Conservation (phyloP, 140 eudicot genomes). For the Stevia rebaudiana region DNA sequence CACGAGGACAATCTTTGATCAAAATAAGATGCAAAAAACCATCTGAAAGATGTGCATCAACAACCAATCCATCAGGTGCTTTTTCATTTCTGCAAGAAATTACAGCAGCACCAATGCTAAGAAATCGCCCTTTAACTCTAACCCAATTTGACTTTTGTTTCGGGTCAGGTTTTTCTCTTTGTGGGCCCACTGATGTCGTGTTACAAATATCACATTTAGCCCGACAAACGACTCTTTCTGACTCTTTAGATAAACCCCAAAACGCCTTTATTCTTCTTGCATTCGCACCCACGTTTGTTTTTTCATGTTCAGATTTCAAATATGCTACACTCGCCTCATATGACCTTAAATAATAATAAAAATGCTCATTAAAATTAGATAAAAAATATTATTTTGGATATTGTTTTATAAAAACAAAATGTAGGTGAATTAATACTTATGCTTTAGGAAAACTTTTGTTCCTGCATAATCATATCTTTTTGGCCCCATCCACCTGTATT, state of each 20-base stretch:
- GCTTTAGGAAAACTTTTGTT: slow-evolving; percentile 85
- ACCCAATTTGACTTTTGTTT: slow-evolving; percentile 57
- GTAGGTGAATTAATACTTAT: slow-evolving; percentile 43
- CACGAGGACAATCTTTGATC: slow-evolving; percentile 85
- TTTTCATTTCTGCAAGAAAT: slow-evolving; percentile 95
- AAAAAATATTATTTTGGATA: background rate
- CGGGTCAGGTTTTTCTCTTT: slow-evolving; percentile 25
- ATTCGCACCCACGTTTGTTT: slow-evolving; percentile 31
- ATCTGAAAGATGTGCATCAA: slow-evolving; percentile 93
- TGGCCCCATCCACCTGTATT: slow-evolving; percentile 98
- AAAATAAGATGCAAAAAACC: slow-evolving; percentile 87
- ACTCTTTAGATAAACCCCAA: slow-evolving; percentile 44
- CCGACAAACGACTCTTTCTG: slow-evolving; percentile 53
- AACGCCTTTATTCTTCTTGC: slow-evolving; percentile 29
- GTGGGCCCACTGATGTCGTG: slow-evolving; percentile 8
- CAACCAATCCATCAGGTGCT: slow-evolving; percentile 97
- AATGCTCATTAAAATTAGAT: background rate
- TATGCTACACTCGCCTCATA: slow-evolving; percentile 85
- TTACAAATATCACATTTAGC: slow-evolving; percentile 70
- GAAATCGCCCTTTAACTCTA: slow-evolving; percentile 65
- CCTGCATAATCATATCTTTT: slow-evolving; percentile 94
- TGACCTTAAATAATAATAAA: slow-evolving; percentile 44
- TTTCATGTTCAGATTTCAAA: slow-evolving; percentile 55
- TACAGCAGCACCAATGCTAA: slow-evolving; percentile 95
- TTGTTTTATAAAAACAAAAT: background rate